Percentiles rank a stretch among this genome's conserved stretches.
Conservation (phyloP, 1,139 yeast genomes). For the Magnusiomyces sp. region DNA sequence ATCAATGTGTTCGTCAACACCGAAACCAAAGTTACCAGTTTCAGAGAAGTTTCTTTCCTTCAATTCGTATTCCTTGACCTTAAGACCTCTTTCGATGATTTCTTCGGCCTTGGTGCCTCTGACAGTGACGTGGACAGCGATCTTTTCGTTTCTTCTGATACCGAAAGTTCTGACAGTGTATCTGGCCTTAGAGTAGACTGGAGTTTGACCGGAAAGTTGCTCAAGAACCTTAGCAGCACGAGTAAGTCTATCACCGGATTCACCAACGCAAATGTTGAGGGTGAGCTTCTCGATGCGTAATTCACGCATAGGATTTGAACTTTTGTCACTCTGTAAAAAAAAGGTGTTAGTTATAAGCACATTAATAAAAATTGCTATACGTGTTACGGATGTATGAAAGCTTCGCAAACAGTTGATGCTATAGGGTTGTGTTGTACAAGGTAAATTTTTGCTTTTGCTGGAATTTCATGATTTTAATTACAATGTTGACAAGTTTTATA, state of each 20-base stretch:
- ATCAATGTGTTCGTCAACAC: constrained; percentile 99
- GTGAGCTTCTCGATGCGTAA: constrained; percentile 98
- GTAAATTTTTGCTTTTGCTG: background rate
- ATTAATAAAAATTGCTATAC: background rate
- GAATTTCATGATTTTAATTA: background rate
- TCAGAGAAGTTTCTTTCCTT: constrained; percentile 89
- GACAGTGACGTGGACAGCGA: constrained; percentile 97
- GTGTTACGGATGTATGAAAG: too few relatives aligned
- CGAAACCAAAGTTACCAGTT: constrained; percentile 99
- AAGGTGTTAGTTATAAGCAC: constrained; percentile 5
- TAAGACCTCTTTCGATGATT: constrained; percentile 98
- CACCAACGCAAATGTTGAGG: constrained; percentile 99
- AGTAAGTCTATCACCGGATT: constrained; percentile 99
- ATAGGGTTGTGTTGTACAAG: background rate
- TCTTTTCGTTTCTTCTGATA: constrained; percentile 99
- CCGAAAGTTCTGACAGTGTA: constrained; percentile 99
- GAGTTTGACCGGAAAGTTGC: constrained; percentile 99
- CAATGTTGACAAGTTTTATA: background rate
- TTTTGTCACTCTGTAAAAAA: constrained; percentile 29
- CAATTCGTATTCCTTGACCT: constrained; percentile 99
- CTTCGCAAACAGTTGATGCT: background rate
- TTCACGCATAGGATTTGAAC: constrained; percentile 87
- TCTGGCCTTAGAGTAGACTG: constrained; percentile 99
- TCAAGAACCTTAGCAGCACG: constrained; percentile 99
- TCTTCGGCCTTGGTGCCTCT: constrained; percentile 99